A percentile compares a stretch with the other conserved stretches of the same genome.
phyloP scores from a whole-genome alignment of 2,329 filamentous ascomycete genomes.

The Colletotrichum trifolii region DNA sequence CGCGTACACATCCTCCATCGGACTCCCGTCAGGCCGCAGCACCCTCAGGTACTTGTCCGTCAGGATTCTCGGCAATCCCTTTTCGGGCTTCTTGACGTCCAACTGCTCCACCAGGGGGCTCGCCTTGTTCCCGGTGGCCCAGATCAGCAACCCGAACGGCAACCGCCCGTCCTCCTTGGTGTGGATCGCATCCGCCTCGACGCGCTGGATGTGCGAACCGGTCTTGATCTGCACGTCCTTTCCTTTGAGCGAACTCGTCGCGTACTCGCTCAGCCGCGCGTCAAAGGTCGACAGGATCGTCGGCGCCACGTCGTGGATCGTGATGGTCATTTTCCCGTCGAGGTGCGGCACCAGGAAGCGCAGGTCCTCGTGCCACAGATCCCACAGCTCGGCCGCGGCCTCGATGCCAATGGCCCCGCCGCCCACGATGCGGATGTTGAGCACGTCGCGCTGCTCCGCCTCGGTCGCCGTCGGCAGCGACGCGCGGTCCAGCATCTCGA shows the following conservation, averaged over 20 bases:
- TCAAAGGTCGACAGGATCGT: conserved; percentile 98
- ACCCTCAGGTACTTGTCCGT: conserved; percentile 26
- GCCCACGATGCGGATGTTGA: conserved; percentile 97
- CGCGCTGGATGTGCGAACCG: conserved; percentile 6
- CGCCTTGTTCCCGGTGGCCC: conserved; percentile 87
- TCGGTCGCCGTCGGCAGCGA: conserved; percentile 95
- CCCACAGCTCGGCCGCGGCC: conserved; percentile 97
- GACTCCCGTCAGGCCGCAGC: conserved; percentile 20
- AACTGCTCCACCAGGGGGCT: conserved; percentile 21
- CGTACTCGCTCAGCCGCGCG: conserved; percentile 99
- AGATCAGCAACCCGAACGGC: conserved; percentile 95
- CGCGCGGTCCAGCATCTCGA: conserved; percentile 98
- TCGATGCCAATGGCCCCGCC: conserved; percentile 97
- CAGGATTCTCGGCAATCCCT: conserved; percentile 14
- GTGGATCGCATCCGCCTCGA: conserved; percentile 85
- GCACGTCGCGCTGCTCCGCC: conserved; percentile 84
- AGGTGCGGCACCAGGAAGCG: conserved; percentile 98
- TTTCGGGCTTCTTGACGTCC: conserved; percentile 17
- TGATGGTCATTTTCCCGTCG: conserved; percentile 93
- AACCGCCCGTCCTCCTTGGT: conserved; percentile 89
- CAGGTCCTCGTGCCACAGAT: conserved; percentile 98
- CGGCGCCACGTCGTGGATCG: conserved; percentile 94
- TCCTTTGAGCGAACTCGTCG: conserved; percentile 19
- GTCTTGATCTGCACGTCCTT: conserved; percentile 22
- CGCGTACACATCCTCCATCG: conserved; percentile 21